Percentiles rank a stretch among this genome's conserved stretches.
Evolutionary conservation across 1,284 basidiomycete genomes (phyloP).

Genomic region (Violaceomyces palustris): DNA sequence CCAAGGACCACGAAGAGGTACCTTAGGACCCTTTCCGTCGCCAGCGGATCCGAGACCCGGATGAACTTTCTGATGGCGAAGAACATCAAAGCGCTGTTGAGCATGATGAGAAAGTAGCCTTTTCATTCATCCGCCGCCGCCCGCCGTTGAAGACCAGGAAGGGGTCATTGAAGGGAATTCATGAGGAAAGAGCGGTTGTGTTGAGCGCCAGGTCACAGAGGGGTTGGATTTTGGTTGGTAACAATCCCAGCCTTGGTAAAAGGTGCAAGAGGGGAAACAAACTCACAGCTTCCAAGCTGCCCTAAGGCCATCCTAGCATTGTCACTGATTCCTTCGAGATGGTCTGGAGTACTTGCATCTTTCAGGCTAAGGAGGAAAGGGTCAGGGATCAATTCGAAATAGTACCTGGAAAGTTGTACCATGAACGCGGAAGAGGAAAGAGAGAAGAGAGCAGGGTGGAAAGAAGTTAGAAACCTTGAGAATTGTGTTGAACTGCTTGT

Average conservation of each 20-base stretch:
- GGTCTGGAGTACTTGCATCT: constrained; percentile 9
- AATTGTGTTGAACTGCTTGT: too few relatives aligned
- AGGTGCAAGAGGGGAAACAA: not conserved
- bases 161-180: too few relatives aligned
- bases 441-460: not conserved
- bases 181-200: too few relatives aligned
- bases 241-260: too few relatives aligned
- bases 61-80: constrained; percentile 18
- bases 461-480: not conserved
- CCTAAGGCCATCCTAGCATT: constrained; percentile 28
- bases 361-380: constrained; percentile 14
- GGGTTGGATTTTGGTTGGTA: too few relatives aligned
- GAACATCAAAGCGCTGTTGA: constrained; percentile 36
- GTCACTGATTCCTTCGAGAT: constrained; percentile 8
- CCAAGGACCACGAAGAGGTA: constrained; percentile 35
- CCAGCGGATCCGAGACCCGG: constrained; percentile 6
- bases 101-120: constrained; percentile 38
- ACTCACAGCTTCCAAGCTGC: constrained; percentile 34
- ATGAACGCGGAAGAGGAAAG: too few relatives aligned
- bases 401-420: constrained; percentile 15
- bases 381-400: constrained; percentile 29
- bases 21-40: constrained; percentile 17
- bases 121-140: not conserved
- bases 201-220: too few relatives aligned
- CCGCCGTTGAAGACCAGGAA: too few relatives aligned